Base-by-base conservation (phyloP, 2,329 filamentous ascomycete species). In the Penicillium sp. region DNA sequence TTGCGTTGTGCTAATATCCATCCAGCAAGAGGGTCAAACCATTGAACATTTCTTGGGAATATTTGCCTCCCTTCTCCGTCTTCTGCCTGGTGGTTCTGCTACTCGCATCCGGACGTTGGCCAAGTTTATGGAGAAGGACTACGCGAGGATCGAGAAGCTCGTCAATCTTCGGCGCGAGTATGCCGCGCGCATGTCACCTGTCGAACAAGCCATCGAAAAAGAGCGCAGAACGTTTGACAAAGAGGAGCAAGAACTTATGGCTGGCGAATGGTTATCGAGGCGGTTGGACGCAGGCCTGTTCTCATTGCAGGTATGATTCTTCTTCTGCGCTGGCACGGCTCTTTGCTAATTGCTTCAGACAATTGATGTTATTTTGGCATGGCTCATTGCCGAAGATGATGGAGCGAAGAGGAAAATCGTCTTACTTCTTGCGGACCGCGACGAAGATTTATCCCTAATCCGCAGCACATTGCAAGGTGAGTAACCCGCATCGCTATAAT, bases 61-160 rank as follows among this genome's bases (percentile, higher is more conserved):
- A 10, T 92, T 97, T 61, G 85, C 90, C 0, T 90, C 89, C 0
- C 82, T 99, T 71, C 80, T 99, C 1, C 87, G 92, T 25, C 81
- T 87, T 4, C 75, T 99, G 1, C 92, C 92, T 0, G 89, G 86
- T 16, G 85, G 91, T 33, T 92, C 90, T 1, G 81, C 90, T 0
- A 82, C 87, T 33, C 84, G 94, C 6, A 95, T 97, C 65, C 85
- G 94, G 4, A 84, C 88, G 0, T 82, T 97, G 4, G 93, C 92
- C 47, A 99, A 99, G 70, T 97, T 97, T 68, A 89, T 96, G 19
- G 94, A 99, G 73, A 96, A 91, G 70, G 87, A 96, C 63, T 96
- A 95, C 71, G 91, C 84, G 64, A 97, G 97, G 79, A 85, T 91
- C 38, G 77, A 71, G 6, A 90, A 87, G 70, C 79, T 97, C 5